Conservation (phyloP, 1,284 basidiomycete genomes). For the Schizophyllum commune region DNA sequence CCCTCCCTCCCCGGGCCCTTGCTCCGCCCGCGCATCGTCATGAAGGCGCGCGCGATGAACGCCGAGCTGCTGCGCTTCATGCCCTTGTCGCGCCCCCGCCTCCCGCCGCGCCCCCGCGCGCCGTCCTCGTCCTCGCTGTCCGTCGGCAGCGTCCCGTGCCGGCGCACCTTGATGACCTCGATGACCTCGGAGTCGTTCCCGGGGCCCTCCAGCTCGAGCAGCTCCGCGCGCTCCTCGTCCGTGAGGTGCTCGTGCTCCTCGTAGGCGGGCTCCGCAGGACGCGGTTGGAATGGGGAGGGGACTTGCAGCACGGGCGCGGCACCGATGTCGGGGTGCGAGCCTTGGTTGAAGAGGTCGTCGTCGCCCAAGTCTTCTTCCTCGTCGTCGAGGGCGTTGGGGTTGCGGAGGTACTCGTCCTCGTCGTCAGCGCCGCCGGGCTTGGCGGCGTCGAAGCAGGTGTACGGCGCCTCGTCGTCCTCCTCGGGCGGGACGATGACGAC, state of each 20-base stretch:
- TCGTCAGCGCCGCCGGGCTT: not conserved
- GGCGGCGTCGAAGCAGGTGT: not conserved
- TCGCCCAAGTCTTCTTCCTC: not conserved
- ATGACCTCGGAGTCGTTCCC: slow-evolving; percentile 49
- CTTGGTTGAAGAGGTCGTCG: no score
- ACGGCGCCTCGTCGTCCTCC: not conserved
- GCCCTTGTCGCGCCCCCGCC: not conserved
- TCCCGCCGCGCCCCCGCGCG: not conserved
- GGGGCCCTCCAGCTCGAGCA: not conserved
- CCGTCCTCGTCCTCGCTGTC: not conserved
- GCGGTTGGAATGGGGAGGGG: no score
- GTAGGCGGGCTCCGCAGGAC: no score
- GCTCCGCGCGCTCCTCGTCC: not conserved
- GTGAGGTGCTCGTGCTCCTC: slow-evolving; percentile 19
- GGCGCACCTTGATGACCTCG: slow-evolving; percentile 60
- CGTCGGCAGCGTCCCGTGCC: slow-evolving; percentile 15
- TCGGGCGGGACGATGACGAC: not conserved
- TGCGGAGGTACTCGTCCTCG: not conserved
- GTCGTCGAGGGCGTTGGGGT: not conserved
- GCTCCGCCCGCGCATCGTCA: not conserved
- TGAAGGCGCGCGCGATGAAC: not conserved
- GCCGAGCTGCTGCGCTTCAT: not conserved
- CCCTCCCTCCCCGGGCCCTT: not conserved
- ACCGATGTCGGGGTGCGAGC: slow-evolving; percentile 3
- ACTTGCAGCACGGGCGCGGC: slow-evolving; percentile 21